Evolutionary conservation across 768 basidiomycete species (phyloP).

Genomic region (Rhizopogon vesiculosus): DNA sequence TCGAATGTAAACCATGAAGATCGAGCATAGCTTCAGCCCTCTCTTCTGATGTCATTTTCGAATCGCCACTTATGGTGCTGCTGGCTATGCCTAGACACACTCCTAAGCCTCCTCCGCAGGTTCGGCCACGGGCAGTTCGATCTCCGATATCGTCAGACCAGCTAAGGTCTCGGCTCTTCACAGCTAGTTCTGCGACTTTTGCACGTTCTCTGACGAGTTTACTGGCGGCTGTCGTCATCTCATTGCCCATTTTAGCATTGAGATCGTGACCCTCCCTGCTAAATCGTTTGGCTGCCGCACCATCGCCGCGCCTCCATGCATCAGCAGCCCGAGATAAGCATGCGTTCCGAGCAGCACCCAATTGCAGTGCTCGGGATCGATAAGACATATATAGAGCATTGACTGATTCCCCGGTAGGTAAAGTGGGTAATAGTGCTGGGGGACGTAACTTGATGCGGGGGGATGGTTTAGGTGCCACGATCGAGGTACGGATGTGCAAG

Average conservation of each 20-base stretch:
- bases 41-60: constrained; percentile 72
- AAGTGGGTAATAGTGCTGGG: constrained; percentile 80
- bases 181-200: constrained; percentile 69
- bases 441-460: constrained; percentile 81
- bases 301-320: constrained; percentile 93
- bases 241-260: constrained; percentile 84
- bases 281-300: constrained; percentile 92
- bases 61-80: constrained; percentile 40
- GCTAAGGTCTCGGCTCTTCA: constrained; percentile 58
- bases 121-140: constrained; percentile 65
- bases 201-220: constrained; percentile 82
- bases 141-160: constrained; percentile 88
- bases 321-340: constrained; percentile 94
- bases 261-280: constrained; percentile 91
- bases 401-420: constrained; percentile 79
- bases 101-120: constrained; percentile 79
- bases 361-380: constrained; percentile 81
- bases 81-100: constrained; percentile 84
- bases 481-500: constrained; percentile 59
- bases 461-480: constrained; percentile 77
- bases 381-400: constrained; percentile 86
- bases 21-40: constrained; percentile 85
- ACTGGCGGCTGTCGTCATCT: constrained; percentile 83
- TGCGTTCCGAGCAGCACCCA: constrained; percentile 91
- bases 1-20: constrained; percentile 90